Base-by-base conservation (phyloP, 2,329 filamentous ascomycete genomes). In the Penicillium paneum region DNA sequence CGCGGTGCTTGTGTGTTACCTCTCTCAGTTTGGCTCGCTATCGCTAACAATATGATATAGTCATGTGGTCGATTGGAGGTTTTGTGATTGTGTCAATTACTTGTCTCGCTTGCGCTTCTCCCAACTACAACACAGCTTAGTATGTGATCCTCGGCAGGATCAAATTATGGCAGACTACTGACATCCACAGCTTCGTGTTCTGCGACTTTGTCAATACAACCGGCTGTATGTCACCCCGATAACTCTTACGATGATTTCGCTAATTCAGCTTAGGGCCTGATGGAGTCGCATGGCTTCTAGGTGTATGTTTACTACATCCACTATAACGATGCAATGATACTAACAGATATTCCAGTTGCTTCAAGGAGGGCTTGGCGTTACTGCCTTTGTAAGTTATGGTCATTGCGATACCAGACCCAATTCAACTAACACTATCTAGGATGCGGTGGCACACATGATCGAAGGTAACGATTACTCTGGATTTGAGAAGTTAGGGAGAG, bases 51-150 rank as follows among this genome's bases (percentile, higher is more conserved):
- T 3, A 24, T 24, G n/a, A 1, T 6, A 15, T 13, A 71, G 68
- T 91, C 61, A 78, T 84, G 44, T 90, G 87, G 87, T 88, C 83
- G 1, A 78, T 90, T 12, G 71, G 78, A 2, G 88, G 88, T 0
- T 89, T 90, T 61, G 75, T 81, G 44, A 74, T 90, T 57, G 88
- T 90, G 55, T 86, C 79, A 56, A 87, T 89, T 59, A 87, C 86
- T 0, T 78, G 88, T 0, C 70, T 91, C 45, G 81, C 85, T 3
- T 88, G 84, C 63, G 79, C 86, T 0, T 80, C 86, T 1, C 85
- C 85, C 0, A 74, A 86, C 60, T 90, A 83, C 65, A 84, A 85
- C 58, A 80, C 79, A 2, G 86, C 79, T 2, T 71, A 78, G 8
- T 88, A 86, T 46, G 26, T 11, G 2, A 5, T 3, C 24, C 35